Evolutionary conservation across 164 flowering plant species (phyloP).

Genomic region (Vitis rotundifolia): DNA sequence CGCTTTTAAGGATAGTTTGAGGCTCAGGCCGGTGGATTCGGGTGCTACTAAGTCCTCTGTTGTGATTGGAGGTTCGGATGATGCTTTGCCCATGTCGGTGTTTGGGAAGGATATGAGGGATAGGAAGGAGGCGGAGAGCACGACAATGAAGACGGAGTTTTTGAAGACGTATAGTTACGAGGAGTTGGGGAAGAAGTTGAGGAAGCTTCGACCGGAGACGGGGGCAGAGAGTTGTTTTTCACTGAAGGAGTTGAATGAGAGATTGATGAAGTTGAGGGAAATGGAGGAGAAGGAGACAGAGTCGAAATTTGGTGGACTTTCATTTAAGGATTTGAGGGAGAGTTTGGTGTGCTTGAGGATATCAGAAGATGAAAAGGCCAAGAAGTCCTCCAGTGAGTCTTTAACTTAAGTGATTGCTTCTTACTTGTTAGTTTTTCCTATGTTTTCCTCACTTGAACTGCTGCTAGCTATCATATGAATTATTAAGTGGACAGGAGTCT

Average conservation of each 20-base stretch:
- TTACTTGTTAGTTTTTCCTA: neutral
- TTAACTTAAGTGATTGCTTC: neutral
- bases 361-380: constrained; percentile 23
- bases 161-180: constrained; percentile 37
- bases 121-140: constrained; percentile 17
- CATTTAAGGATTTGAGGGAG: constrained; percentile 37
- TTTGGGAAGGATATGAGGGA: constrained; percentile 36
- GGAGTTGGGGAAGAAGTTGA: constrained; percentile 69
- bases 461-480: too few relatives aligned
- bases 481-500: too few relatives aligned
- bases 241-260: constrained; percentile 64
- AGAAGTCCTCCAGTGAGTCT: constrained; percentile 26
- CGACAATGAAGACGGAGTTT: constrained; percentile 34
- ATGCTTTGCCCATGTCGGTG: constrained; percentile 19
- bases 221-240: constrained; percentile 53
- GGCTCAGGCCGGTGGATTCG: too few relatives aligned
- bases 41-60: too few relatives aligned
- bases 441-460: too few relatives aligned
- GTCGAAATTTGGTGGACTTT: constrained; percentile 19
- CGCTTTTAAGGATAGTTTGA: too few relatives aligned
- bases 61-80: constrained; percentile 26
- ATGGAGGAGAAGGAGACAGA: constrained; percentile 52
- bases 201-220: constrained; percentile 51
- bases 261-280: constrained; percentile 63
- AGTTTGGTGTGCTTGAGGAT: constrained; percentile 31